These are phyloP conservation scores for Arachis monticola DNA, from an alignment of 331 rosid genomes.

Conservation along the genomic window DNA sequence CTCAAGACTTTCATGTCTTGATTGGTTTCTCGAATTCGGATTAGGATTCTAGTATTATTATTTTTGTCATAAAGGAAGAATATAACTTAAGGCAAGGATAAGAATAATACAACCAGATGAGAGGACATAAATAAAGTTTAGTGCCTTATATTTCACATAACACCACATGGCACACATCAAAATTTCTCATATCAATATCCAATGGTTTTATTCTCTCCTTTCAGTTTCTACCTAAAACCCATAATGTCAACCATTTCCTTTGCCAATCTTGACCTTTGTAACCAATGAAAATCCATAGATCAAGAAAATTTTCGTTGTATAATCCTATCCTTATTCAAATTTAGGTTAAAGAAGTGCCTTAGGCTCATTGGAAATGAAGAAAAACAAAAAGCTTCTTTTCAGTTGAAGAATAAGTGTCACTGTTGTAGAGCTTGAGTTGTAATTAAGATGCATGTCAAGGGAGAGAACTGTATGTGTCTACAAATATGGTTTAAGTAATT, in stretches of 20 bases:
- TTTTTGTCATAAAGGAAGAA: no score
- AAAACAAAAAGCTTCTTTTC: neutral
- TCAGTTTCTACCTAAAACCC: neutral
- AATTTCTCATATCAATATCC: no score
- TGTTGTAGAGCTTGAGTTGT: conserved; percentile 1
- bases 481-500: neutral
- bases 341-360: neutral
- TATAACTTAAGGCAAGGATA: no score
- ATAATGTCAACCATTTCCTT: neutral
- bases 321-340: conserved; percentile 5
- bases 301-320: neutral
- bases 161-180: no score
- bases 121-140: no score
- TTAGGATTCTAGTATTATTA: no score
- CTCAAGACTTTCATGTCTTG: no score
- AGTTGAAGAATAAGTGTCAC: neutral
- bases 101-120: no score
- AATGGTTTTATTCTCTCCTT: no score
- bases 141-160: no score
- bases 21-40: no score
- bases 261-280: neutral
- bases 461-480: neutral
- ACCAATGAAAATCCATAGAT: neutral
- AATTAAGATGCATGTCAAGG: neutral
- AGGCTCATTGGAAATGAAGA: neutral